These are phyloP conservation scores for Taiozyma sp. DNA, from an alignment of 1,139 yeast genomes.

Conservation along the genomic window DNA sequence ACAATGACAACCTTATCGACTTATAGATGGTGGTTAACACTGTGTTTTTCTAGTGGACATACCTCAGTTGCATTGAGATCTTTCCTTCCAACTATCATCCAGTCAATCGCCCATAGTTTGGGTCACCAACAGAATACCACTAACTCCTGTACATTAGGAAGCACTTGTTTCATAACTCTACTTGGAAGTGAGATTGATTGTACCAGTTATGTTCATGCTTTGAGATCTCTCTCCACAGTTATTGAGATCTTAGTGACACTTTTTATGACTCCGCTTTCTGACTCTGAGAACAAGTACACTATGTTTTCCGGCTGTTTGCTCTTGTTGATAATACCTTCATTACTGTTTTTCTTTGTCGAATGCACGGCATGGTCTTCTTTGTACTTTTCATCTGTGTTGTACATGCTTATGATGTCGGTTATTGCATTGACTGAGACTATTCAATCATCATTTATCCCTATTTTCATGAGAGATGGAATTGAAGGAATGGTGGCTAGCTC, in stretches of 20 bases:
- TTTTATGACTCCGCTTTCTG: neutral
- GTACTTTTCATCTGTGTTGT: neutral
- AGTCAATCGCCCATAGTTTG: neutral
- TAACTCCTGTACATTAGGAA: neutral
- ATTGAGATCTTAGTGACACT: constrained; percentile 1
- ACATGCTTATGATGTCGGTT: constrained; percentile 1
- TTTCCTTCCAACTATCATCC: constrained; percentile 1
- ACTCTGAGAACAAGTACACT: neutral
- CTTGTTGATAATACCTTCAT: neutral
- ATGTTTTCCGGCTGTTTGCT: neutral
- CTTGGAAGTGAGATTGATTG: neutral
- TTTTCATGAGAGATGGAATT: neutral
- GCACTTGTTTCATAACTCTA: neutral
- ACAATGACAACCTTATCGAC: neutral
- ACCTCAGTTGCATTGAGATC: neutral
- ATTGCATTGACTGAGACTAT: constrained; percentile 1
- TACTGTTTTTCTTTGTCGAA: neutral
- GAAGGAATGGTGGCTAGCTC: constrained; percentile 1
- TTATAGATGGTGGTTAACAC: neutral
- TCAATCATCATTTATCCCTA: constrained; percentile 3
- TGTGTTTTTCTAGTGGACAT: neutral
- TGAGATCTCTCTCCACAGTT: neutral
- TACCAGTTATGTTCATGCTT: constrained; percentile 1
- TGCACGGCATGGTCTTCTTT: neutral
- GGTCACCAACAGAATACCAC: neutral